Evolutionary conservation across 2,329 filamentous ascomycete genomes (phyloP).

Genomic region (Plectosphaerella cucumerina): DNA sequence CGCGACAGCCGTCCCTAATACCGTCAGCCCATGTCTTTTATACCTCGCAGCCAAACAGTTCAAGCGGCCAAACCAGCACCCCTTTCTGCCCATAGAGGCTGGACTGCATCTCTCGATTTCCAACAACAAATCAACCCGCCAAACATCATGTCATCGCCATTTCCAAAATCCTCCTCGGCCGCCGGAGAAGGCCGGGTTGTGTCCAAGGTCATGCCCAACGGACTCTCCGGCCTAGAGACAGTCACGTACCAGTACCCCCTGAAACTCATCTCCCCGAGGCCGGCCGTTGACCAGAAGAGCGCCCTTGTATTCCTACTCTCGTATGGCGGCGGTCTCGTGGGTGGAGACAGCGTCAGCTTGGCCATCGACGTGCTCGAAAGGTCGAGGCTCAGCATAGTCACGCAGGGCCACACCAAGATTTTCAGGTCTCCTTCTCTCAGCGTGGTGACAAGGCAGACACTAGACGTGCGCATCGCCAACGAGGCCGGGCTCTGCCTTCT

Average conservation of each 20-base stretch:
- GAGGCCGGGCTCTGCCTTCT: conserved; percentile 61
- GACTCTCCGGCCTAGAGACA: conserved; percentile 65
- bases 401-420: conserved; percentile 87
- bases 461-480: conserved; percentile 46
- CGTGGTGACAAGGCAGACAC: conserved; percentile 52
- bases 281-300: conserved; percentile 59
- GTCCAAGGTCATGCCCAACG: conserved; percentile 66
- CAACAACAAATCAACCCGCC: too few relatives aligned
- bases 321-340: conserved; percentile 90
- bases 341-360: conserved; percentile 77
- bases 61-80: too few relatives aligned
- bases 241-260: conserved; percentile 91
- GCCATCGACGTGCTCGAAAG: conserved; percentile 58
- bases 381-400: conserved; percentile 64
- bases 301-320: conserved; percentile 85
- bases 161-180: conserved; percentile 66
- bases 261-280: conserved; percentile 82
- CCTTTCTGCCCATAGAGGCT: too few relatives aligned
- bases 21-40: too few relatives aligned
- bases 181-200: conserved; percentile 78
- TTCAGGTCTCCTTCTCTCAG: conserved; percentile 69
- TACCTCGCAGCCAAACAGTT: too few relatives aligned
- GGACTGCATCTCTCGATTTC: too few relatives aligned
- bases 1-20: too few relatives aligned
- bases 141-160: conserved; percentile 59